Conservation (phyloP, 2,329 filamentous ascomycete species). For the Arthrinium phaeospermum region DNA sequence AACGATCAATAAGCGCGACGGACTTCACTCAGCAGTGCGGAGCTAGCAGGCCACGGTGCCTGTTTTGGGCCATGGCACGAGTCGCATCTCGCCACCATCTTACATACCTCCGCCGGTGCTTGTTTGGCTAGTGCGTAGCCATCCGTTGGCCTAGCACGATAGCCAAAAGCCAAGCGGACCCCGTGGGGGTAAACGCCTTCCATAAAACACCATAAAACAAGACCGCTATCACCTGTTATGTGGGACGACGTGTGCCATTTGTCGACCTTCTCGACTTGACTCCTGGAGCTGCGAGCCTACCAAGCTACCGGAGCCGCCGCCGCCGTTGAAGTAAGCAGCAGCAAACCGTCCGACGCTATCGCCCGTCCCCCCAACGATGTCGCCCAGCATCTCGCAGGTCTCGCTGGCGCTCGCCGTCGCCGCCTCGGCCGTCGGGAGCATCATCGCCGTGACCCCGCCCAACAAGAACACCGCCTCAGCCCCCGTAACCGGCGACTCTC, state of each 20-base stretch:
- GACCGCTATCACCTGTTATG: neutral
- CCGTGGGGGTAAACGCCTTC: constrained; percentile 7
- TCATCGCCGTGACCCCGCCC: constrained; percentile 39
- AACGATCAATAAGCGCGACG: neutral
- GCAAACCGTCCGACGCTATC: neutral
- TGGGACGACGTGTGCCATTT: neutral
- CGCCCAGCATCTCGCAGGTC: constrained; percentile 21
- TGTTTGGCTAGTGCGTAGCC: neutral
- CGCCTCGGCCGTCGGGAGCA: constrained; percentile 38
- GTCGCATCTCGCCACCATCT: neutral
- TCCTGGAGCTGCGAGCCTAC: neutral
- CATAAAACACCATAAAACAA: constrained; percentile 9
- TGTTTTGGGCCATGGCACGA: neutral
- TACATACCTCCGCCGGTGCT: neutral
- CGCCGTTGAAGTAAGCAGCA: neutral
- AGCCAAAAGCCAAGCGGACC: neutral
- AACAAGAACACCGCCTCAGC: constrained; percentile 28
- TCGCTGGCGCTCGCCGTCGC: constrained; percentile 32
- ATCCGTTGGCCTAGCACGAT: neutral
- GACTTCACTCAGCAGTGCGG: neutral
- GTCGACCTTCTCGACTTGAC: neutral
- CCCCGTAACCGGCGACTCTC: neutral
- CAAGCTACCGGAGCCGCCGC: neutral
- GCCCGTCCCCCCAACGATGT: neutral
- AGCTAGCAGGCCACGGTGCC: neutral